Base-by-base conservation (phyloP, 2,329 filamentous ascomycete species). In the Epichloe amarillans region DNA sequence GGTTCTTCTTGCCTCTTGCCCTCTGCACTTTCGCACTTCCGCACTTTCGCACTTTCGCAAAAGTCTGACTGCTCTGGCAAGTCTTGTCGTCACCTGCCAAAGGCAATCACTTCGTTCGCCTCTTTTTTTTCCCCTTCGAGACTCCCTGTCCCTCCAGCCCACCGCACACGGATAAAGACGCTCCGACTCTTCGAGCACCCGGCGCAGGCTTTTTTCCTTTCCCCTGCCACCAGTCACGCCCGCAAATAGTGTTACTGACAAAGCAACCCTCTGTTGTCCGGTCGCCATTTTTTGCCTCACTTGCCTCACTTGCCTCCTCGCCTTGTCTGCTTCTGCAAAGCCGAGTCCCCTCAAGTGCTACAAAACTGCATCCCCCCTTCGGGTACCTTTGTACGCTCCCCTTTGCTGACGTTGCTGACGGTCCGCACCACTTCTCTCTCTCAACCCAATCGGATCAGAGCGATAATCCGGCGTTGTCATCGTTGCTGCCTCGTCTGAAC, bases 171-270 rank as follows among this genome's bases (percentile, higher is more conserved):
- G 46, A 17, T 42, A 19, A 49, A 46, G 50, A 49, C 47, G 41
- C 23, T 39, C 43, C 50, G 36, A 49, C 50, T 41, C 42, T 21
- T 52, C 43, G 47, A 49, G 50, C 47, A 44, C 26, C 15, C 42
- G 38, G 47, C 38, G 33, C 46, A 45, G n/a, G 35, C 21, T 33
- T 38, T 23, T 35, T 23, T 35, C 30, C 26, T 48, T 45, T 40
- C 33, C 21, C 12, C 42, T 49, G 46, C 30, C 46, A 49, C 19
- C 46, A 40, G 15, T 43, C 37, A 42, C 46, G 26, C 42, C 46
- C 5, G 21, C 7, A 50, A 41, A 46, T 50, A 43, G 42, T 46
- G 37, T 52, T 49, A 52, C 50, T 52, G 50, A 49, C 47, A 50
- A 46, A 46, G 46, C 35, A 30, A 30, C 43, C 26, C 19, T 41